Evolutionary conservation across 768 basidiomycete genomes (phyloP).

Genomic region (Lactarius vividus): DNA sequence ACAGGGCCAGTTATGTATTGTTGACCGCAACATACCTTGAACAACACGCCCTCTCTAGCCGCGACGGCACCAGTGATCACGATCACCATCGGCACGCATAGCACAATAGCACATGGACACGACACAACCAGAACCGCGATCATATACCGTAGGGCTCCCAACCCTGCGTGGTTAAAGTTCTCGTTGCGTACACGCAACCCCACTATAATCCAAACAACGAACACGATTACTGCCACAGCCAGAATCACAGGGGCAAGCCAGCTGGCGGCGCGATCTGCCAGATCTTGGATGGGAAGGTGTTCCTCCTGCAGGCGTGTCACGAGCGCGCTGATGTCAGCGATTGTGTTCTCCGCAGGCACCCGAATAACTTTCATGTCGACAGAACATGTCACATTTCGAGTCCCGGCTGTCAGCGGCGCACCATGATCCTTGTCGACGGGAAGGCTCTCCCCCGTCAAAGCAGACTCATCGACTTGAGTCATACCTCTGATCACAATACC

Average conservation of each 20-base stretch:
- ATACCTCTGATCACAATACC: conserved; percentile 37
- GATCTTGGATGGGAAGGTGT: conserved; percentile 40
- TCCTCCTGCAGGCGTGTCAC: conserved; percentile 39
- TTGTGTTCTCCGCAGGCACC: conserved; percentile 41
- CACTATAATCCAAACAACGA: conserved; percentile 40
- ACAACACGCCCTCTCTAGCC: conserved; percentile 34
- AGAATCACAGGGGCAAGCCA: conserved; percentile 50
- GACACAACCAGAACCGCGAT: conserved; percentile 51
- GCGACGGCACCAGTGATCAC: conserved; percentile 37
- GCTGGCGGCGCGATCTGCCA: conserved; percentile 50
- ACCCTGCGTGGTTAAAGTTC: conserved; percentile 31
- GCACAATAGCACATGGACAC: conserved; percentile 49
- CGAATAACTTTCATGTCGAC: conserved; percentile 39
- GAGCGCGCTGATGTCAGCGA: conserved; percentile 39
- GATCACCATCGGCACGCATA: conserved; percentile 40
- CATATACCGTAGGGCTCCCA: conserved; percentile 47
- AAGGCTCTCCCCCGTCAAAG: conserved; percentile 43
- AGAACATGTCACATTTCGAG: conserved; percentile 36
- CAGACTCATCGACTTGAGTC: conserved; percentile 43
- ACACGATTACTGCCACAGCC: conserved; percentile 39
- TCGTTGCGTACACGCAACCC: conserved; percentile 34
- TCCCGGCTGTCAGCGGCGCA: conserved; percentile 39
- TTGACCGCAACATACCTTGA: conserved; percentile 29
- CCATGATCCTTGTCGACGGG: conserved; percentile 39
- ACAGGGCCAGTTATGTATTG: background rate